Evolutionary conservation across 2,329 filamentous ascomycete genomes (phyloP), one percentile per base, ranked within the genome.

Genomic region (Stemphylium vesicarium): DNA sequence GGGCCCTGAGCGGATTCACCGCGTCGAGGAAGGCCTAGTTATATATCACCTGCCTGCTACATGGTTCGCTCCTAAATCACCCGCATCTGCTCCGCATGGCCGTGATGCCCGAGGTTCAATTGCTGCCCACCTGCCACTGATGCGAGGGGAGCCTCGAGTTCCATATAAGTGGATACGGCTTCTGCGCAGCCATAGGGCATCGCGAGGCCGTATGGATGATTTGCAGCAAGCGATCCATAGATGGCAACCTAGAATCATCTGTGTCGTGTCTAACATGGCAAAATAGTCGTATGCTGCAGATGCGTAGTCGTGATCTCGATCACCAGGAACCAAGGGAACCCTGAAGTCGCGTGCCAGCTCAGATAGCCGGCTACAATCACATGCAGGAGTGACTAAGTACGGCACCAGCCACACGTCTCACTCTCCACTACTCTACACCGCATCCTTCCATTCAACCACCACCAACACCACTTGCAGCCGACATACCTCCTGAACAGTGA

Each of bases 71-170:
- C 65, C 65, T 69, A 67, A 50, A 62, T 65, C 51, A 65, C 66
- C 66, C 65, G 65, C 56, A 56, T 29, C 20, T 50, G 49, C 54
- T 63, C 65, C 65, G 64, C 64, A 62, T 57, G 42, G 57, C 65
- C 64, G 65, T 59, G 47, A 39, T 55, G 61, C 62, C 66, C 66
- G 66, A 68, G 66, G 65, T 64, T 60, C 45, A 46, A 43, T 50
- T 36, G 50, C 40, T 44, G 42, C n/a, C 32, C 31, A 11, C 32
- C 20, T 36, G n/a, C 32, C 18, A 41, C 32, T 18, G 48, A 38
- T 35, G 31, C 48, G 50, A 50, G 40, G 42, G 36, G 29, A 54
- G 31, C 35, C 29, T 51, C 26, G 29, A 53, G 45, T 40, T 51
- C 40, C 39, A 41, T 40, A 36, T 20, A 31, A 44, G 46, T 54